Conservation (phyloP, 1,284 basidiomycete genomes). For the Moniliella sp. region DNA sequence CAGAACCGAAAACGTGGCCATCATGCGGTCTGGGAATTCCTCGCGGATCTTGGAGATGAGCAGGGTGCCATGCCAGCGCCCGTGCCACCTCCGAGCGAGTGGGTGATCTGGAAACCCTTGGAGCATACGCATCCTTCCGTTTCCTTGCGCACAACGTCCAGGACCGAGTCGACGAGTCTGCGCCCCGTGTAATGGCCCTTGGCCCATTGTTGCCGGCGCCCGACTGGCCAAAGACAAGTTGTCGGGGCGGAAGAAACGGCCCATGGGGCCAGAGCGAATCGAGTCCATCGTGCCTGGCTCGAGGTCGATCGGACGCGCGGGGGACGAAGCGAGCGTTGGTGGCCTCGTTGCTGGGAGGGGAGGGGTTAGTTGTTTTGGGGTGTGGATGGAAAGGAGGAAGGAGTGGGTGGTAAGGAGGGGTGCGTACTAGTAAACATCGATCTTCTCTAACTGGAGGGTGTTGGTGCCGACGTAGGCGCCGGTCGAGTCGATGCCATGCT, state of each 20-base stretch:
- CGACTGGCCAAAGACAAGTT: constrained; percentile 47
- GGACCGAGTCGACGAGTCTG: constrained; percentile 63
- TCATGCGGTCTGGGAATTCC: constrained; percentile 48
- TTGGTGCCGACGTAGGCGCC: constrained; percentile 73
- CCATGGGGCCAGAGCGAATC: constrained; percentile 46
- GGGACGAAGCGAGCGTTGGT: constrained; percentile 59
- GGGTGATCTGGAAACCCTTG: constrained; percentile 79
- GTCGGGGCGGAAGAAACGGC: constrained; percentile 63
- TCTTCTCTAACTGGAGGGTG: constrained; percentile 89
- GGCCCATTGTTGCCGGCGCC: constrained; percentile 79
- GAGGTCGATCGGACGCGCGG: constrained; percentile 72
- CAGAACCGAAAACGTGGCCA: constrained; percentile 72
- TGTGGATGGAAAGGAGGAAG: too few species aligned
- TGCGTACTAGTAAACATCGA: constrained; percentile 41
- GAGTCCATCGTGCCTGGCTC: constrained; percentile 70
- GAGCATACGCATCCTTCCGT: constrained; percentile 59
- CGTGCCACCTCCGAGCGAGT: constrained; percentile 72
- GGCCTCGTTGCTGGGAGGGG: constrained; percentile 29
- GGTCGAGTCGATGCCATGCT: constrained; percentile 82
- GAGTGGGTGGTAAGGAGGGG: too few species aligned
- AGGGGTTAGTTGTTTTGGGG: too few species aligned
- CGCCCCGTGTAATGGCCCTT: constrained; percentile 41
- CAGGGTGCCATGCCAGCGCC: constrained; percentile 22
- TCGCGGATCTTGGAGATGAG: constrained; percentile 33
- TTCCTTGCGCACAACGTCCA: constrained; percentile 39